Base-by-base conservation (phyloP, 805 yeast species). In the Komagataella ulmi region DNA sequence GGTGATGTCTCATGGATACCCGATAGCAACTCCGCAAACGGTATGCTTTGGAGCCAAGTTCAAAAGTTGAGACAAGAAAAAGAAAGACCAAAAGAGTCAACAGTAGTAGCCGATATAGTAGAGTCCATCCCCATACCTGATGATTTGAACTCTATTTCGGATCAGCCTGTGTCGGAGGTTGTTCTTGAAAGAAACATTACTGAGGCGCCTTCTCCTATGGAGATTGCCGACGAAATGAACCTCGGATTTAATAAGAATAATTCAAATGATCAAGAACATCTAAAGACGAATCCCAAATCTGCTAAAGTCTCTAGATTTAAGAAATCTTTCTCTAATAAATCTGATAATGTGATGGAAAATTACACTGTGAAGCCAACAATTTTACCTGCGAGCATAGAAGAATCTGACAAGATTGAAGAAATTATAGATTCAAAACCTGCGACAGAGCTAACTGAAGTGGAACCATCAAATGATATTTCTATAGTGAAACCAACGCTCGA, bases 11-110 rank as follows among this genome's bases (percentile, higher is more conserved):
- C 47, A 21, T 47, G 14, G 51, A 50, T 17, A 23, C 44, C 59
- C 46, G 60, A 62, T 49, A 67, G 65, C 3, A 30, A 52, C 6
- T 54, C 61, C 45, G 73, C 71, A 1, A 68, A 68, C 45, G 65
- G 61, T 21, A 50, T 68, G 45, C 65, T 77, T 45, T 69, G 77
- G 74, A 57, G 66, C 40, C 73, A 73, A 54, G 66, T 77, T 5
- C 58, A 56, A 46, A 54, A 60, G 4, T 58, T 57, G 50, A 65
- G 56, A 58, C 63, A 43, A 52, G 71, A 55, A 49, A 62, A 58
- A 24, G 44, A 45, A 49, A 56, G 49, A 12, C n/a, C 10, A n/a
- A 43, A 7, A 14, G 17, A 43, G n/a, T 43, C 44, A 8, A 43
- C 17, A 10, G 44, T 24, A 49, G 21, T 24, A 24, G 14, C 40